Evolutionary conservation across 805 yeast genomes (phyloP), one percentile per base, ranked within the genome.

Genomic region (Lachancea mirantina): DNA sequence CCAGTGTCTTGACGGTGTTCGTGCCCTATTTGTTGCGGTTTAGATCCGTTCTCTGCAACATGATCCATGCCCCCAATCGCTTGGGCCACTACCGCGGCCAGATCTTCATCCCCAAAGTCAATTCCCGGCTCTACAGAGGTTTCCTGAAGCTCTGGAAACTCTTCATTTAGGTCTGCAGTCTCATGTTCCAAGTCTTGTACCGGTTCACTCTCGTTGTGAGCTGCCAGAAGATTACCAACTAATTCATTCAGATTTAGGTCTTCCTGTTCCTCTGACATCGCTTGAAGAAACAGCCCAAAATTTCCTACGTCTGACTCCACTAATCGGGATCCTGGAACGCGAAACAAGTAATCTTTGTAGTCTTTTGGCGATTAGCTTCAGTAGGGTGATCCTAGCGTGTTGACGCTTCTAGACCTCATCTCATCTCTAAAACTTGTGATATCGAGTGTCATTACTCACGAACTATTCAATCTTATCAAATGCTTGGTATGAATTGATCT

Each of bases 41-140:
- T 27, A 4, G 30, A 11, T 14, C 24, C 27, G 8, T 29, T 25
- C 7, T 27, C 32, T 19, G 19, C 17, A 19, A 13, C 37, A 23
- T 32, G 23, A 22, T 46, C 45, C 39, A 54, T 46, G 22, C 40
- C 38, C 9, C 54, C 51, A 19, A 64, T 61, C 2, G 69, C 69
- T 40, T 53, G 61, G 13, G 63, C 61, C 3, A 62, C 68, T 11
- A 59, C 64, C 14, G 60, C 55, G 14, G 59, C 67, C 17, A 64
- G 38, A 39, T 60, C 65, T 18, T 46, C 55, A 24, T 57, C 65
- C 7, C 40, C 38, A 13, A 34, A 20, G 18, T 28, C 33, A 3
- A 19, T 26, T 13, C 20, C 22, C 5, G 21, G 21, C 11, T 19
- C 23, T 25, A 15, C 33, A 24, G 22, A 11, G 8, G 19, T 24